phyloP scores from a whole-genome alignment of 768 basidiomycete species.

The Boletus reticulatus region DNA sequence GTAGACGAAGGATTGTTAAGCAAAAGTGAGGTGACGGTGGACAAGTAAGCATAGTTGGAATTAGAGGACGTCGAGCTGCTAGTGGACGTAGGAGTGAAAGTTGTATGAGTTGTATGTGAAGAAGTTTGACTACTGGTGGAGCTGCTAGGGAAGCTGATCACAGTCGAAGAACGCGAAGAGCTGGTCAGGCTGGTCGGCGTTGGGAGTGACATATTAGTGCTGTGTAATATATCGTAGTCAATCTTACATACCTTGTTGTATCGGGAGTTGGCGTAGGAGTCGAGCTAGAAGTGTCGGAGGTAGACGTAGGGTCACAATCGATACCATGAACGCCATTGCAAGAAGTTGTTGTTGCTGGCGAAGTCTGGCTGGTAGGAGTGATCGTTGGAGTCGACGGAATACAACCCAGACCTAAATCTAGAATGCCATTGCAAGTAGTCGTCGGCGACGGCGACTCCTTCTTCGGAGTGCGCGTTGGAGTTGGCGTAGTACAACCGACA shows the following conservation, averaged over 20 bases:
- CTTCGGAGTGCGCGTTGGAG: neutral
- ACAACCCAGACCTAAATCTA: neutral
- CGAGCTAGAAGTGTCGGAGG: neutral
- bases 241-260: too few relatives aligned
- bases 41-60: slow-evolving; percentile 34
- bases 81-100: slow-evolving; percentile 2
- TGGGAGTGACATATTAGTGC: too few relatives aligned
- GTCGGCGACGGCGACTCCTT: neutral
- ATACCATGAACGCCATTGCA: neutral
- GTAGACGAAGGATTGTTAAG: slow-evolving; percentile 21
- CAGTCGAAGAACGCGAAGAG: slow-evolving; percentile 16
- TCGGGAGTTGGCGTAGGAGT: too few relatives aligned
- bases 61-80: slow-evolving; percentile 7
- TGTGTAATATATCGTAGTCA: too few relatives aligned
- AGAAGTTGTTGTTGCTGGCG: neutral
- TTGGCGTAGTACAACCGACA: too few relatives aligned
- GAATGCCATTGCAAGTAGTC: neutral
- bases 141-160: slow-evolving; percentile 32
- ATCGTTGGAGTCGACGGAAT: too few relatives aligned
- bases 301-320: neutral
- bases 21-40: slow-evolving; percentile 35
- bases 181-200: neutral
- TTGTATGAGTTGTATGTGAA: slow-evolving; percentile 1
- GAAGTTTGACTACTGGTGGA: slow-evolving; percentile 1
- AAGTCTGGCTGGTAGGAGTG: too few relatives aligned